Conservation (phyloP, 768 basidiomycete species). For the Lanmaoa rubissima region DNA sequence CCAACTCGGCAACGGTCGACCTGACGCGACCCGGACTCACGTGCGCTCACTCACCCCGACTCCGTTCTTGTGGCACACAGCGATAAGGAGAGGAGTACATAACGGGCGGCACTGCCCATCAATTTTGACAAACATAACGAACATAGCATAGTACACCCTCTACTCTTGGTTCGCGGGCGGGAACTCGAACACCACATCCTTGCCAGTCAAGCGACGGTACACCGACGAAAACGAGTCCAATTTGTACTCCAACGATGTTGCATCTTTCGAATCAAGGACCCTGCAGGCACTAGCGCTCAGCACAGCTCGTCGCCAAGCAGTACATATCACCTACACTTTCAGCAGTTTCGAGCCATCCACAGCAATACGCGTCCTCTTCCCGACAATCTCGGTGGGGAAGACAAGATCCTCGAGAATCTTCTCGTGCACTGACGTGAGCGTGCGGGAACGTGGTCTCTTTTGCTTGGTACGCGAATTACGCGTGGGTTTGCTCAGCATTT, state of each 20-base stretch:
- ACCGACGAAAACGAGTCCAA: slow-evolving; percentile 98
- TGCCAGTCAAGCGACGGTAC: slow-evolving; percentile 92
- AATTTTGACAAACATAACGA: slow-evolving; percentile 33
- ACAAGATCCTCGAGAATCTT: slow-evolving; percentile 99
- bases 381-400: slow-evolving; percentile 98
- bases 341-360: slow-evolving; percentile 94
- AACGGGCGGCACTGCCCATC: slow-evolving; percentile 34
- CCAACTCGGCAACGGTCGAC: slow-evolving; percentile 22
- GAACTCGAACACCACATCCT: slow-evolving; percentile 95
- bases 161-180: slow-evolving; percentile 74
- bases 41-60: slow-evolving; percentile 18
- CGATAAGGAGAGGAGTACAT: slow-evolving; percentile 21
- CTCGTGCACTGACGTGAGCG: slow-evolving; percentile 96
- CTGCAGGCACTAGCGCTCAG: slow-evolving; percentile 41
- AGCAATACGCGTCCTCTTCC: slow-evolving; percentile 93
- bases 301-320: slow-evolving; percentile 8
- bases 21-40: slow-evolving; percentile 35
- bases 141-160: slow-evolving; percentile 34
- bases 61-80: slow-evolving; percentile 25
- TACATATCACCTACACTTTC: slow-evolving; percentile 79
- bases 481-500: slow-evolving; percentile 96
- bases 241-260: slow-evolving; percentile 99
- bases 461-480: slow-evolving; percentile 90
- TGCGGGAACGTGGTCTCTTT: slow-evolving; percentile 95
- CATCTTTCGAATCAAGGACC: slow-evolving; percentile 96